Evolutionary conservation across 73 alveolate species (phyloP).

Genomic region (Paramecium pentaurelia): DNA sequence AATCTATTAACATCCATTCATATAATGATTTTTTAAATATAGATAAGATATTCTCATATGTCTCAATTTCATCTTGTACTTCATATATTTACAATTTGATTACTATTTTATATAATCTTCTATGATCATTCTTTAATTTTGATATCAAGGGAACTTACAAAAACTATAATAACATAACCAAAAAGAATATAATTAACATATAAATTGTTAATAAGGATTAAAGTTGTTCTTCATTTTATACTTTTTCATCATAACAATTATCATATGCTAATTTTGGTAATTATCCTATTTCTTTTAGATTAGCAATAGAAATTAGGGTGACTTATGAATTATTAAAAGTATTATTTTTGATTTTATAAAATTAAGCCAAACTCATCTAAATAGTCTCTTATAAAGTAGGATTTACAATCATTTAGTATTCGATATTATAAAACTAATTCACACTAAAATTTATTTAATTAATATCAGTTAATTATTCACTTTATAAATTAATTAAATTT

Average conservation of each 20-base stretch:
- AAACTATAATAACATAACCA: neutral
- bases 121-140: neutral
- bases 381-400: neutral
- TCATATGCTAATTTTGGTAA: neutral
- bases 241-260: neutral
- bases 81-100: neutral
- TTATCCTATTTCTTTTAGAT: constrained; percentile 7
- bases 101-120: neutral
- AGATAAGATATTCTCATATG: neutral
- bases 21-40: neutral
- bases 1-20: constrained; percentile 27
- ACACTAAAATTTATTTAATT: constrained; percentile 2
- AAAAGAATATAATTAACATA: neutral
- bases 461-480: neutral
- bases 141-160: neutral
- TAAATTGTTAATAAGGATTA: neutral
- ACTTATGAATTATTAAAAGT: neutral
- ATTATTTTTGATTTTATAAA: constrained; percentile 4
- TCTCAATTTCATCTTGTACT: constrained; percentile 1
- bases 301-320: neutral
- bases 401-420: neutral
- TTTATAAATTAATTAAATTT: neutral
- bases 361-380: neutral
- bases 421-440: neutral
- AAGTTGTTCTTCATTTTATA: neutral